Conservation (phyloP, 2,329 filamentous ascomycete species). For the Fusarium bactridioides region DNA sequence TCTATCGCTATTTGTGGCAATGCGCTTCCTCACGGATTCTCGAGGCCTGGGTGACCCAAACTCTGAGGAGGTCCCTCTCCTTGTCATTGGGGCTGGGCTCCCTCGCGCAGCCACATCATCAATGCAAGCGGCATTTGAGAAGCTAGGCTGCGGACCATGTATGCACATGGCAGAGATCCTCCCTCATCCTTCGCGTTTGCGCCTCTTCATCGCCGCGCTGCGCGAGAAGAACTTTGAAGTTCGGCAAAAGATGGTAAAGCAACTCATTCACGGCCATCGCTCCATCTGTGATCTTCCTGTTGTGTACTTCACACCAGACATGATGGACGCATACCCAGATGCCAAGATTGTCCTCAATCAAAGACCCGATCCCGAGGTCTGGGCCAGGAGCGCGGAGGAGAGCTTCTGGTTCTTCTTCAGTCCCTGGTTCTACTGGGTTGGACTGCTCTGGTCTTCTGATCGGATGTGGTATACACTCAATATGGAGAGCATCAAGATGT, state of each 20-base stretch:
- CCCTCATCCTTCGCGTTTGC: constrained; percentile 35
- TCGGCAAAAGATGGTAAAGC: constrained; percentile 43
- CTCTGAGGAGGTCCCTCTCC: constrained; percentile 3
- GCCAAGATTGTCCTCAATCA: constrained; percentile 46
- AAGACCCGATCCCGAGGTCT: constrained; percentile 37
- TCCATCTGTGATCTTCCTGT: constrained; percentile 44
- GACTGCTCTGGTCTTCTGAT: constrained; percentile 41
- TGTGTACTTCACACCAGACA: constrained; percentile 45
- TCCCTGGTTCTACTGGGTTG: constrained; percentile 36
- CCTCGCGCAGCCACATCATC: constrained; percentile 49
- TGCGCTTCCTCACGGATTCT: constrained; percentile 31
- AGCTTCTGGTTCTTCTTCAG: constrained; percentile 44
- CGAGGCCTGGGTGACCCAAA: constrained; percentile 1
- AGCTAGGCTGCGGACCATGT: constrained; percentile 41
- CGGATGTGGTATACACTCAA: constrained; percentile 42
- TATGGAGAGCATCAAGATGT: background rate
- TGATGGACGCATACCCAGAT: constrained; percentile 51
- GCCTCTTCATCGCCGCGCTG: constrained; percentile 40
- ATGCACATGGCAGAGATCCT: constrained; percentile 47
- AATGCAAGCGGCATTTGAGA: constrained; percentile 46
- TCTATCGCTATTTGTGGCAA: background rate
- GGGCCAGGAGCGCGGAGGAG: constrained; percentile 39
- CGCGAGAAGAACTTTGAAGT: constrained; percentile 38
- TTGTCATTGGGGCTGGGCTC: constrained; percentile 44
- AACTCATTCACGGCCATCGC: constrained; percentile 44